Percentiles rank a stretch among this genome's conserved stretches.
Evolutionary conservation across 495 filamentous ascomycete genomes (phyloP).

Genomic region (Corynascus novoguineensis): DNA sequence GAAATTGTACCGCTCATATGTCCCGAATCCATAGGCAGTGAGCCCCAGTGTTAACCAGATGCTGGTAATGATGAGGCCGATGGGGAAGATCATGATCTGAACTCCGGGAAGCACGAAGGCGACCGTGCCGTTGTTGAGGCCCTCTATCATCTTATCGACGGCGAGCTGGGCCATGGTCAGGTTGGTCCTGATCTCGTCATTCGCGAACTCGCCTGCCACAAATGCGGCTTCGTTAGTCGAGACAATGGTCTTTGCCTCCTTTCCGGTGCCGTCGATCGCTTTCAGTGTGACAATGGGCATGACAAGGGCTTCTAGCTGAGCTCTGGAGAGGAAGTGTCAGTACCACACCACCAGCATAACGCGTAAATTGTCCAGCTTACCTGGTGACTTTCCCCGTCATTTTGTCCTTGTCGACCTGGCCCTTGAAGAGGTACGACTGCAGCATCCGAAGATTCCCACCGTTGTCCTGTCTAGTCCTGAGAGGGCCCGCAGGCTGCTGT

Average conservation of each 20-base stretch:
- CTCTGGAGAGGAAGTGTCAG: conserved; percentile 36
- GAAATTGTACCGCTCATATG: conserved; percentile 57
- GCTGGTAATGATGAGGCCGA: conserved; percentile 60
- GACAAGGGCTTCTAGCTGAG: conserved; percentile 53
- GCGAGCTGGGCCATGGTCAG: conserved; percentile 38
- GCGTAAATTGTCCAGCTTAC: conserved; percentile 27
- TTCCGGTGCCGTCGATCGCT: conserved; percentile 40
- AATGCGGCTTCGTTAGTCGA: conserved; percentile 63
- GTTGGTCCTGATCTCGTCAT: conserved; percentile 40
- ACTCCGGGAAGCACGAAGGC: conserved; percentile 63
- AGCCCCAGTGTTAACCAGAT: conserved; percentile 55
- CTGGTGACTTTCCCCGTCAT: conserved; percentile 36
- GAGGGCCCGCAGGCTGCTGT: conserved; percentile 15
- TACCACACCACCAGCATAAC: neutral
- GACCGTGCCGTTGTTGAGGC: conserved; percentile 37
- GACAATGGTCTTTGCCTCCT: conserved; percentile 52
- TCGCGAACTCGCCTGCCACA: conserved; percentile 60
- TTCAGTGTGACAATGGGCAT: conserved; percentile 58
- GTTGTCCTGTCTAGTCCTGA: conserved; percentile 13
- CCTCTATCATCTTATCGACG: conserved; percentile 30
- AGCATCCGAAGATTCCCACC: conserved; percentile 30
- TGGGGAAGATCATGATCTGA: conserved; percentile 60
- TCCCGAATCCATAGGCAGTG: conserved; percentile 55
- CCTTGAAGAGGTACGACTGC: conserved; percentile 50
- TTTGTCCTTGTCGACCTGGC: conserved; percentile 44